Evolutionary conservation across 2,329 filamentous ascomycete species (phyloP).

Genomic region (Aspergillus oerlinghausenensis): DNA sequence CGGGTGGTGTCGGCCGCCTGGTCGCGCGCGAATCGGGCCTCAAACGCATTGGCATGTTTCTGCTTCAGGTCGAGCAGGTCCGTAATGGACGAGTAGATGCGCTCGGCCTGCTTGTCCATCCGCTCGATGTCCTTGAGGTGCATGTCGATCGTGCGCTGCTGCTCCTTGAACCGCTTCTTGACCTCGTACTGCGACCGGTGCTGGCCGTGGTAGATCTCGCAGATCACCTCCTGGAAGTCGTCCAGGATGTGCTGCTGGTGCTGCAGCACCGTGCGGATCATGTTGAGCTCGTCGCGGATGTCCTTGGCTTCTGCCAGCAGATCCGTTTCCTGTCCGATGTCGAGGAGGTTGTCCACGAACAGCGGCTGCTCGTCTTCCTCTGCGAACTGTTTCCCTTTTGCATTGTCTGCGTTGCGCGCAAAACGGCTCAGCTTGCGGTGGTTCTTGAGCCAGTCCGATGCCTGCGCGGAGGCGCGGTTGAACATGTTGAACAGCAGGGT

Average conservation of each 20-base stretch:
- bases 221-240: conserved; percentile 34
- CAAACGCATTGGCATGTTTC: conserved; percentile 64
- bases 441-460: conserved; percentile 51
- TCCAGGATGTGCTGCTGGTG: conserved; percentile 33
- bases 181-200: conserved; percentile 44
- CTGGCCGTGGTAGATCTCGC: conserved; percentile 31
- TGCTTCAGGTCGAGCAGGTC: conserved; percentile 65
- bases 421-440: conserved; percentile 43
- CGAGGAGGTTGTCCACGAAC: conserved; percentile 42
- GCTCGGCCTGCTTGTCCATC: conserved; percentile 60
- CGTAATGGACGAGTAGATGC: conserved; percentile 57
- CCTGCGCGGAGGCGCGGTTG: conserved; percentile 54
- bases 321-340: conserved; percentile 58
- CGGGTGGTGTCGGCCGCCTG: conserved; percentile 58
- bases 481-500: conserved; percentile 58
- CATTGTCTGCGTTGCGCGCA: conserved; percentile 14
- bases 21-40: conserved; percentile 55
- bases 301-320: conserved; percentile 62
- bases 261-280: conserved; percentile 47
- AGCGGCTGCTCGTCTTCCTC: conserved; percentile 39
- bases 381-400: conserved; percentile 19
- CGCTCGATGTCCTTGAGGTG: conserved; percentile 57
- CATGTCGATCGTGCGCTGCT: conserved; percentile 54
- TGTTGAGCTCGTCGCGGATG: conserved; percentile 63
- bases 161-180: conserved; percentile 53